phyloP scores from a whole-genome alignment of 768 basidiomycete species.

The Paxillus rubicundulus region DNA sequence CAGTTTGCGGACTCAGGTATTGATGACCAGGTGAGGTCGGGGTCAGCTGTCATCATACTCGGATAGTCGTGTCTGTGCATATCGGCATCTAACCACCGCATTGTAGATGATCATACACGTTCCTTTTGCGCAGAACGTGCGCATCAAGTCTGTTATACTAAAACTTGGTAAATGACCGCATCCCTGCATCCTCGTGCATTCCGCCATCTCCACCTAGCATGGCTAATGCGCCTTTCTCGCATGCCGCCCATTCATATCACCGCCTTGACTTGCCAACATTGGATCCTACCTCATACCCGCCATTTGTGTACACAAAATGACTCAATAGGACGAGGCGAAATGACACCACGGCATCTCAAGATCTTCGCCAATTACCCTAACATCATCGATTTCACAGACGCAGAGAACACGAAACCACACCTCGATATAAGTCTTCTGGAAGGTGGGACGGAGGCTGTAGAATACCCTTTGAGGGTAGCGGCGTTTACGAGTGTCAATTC shows the following conservation, averaged over 20 bases:
- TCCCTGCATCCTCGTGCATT: constrained; percentile 5
- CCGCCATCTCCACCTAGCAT: constrained; percentile 6
- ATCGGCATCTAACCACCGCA: background rate
- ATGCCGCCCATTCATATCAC: constrained; percentile 5
- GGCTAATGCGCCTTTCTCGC: constrained; percentile 9
- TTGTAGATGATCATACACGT: constrained; percentile 75
- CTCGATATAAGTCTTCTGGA: constrained; percentile 69
- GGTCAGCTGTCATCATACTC: constrained; percentile 10
- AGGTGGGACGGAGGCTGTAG: constrained; percentile 63
- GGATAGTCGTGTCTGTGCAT: constrained; percentile 8
- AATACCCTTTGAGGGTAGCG: constrained; percentile 76
- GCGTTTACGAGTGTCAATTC: constrained; percentile 75
- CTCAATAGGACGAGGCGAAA: constrained; percentile 65
- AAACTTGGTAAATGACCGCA: constrained; percentile 59
- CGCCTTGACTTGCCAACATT: constrained; percentile 1
- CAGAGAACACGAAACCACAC: constrained; percentile 65
- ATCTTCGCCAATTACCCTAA: constrained; percentile 71
- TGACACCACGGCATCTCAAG: constrained; percentile 70
- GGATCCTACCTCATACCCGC: constrained; percentile 1
- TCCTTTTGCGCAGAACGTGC: constrained; percentile 76
- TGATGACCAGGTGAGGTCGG: constrained; percentile 69
- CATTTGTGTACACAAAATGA: constrained; percentile 1
- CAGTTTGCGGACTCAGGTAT: constrained; percentile 75
- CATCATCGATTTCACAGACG: constrained; percentile 77
- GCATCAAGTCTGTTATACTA: constrained; percentile 68